Evolutionary conservation across 1,139 yeast species (phyloP).

Genomic region (Zygosaccharomyces sapae): DNA sequence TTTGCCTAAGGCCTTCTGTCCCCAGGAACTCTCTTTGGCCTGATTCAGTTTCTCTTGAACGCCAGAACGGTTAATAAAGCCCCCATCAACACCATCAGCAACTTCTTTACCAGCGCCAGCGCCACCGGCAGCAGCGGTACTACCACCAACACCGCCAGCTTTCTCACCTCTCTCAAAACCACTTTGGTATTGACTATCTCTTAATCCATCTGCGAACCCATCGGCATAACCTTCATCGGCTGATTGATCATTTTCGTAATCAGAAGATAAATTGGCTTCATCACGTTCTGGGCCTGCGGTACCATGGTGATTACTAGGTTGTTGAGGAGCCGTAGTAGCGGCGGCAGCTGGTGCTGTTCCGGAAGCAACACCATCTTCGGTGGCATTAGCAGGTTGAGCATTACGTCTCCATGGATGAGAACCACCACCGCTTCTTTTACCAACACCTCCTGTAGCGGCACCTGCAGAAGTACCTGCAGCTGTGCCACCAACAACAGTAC

Average conservation of each 20-base stretch:
- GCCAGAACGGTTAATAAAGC: background rate
- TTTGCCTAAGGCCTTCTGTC: slow-evolving; percentile 1
- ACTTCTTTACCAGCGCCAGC: too few species aligned
- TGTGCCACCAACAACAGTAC: background rate
- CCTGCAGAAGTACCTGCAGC: background rate
- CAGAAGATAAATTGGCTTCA: background rate
- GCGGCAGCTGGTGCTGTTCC: background rate
- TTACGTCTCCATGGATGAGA: slow-evolving; percentile 1
- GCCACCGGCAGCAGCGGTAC: too few species aligned
- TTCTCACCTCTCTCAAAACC: background rate
- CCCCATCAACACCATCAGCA: background rate
- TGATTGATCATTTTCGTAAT: background rate
- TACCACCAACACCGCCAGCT: background rate
- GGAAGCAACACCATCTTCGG: background rate
- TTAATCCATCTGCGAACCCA: slow-evolving; percentile 4
- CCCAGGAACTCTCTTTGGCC: slow-evolving; percentile 1
- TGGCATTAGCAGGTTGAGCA: background rate
- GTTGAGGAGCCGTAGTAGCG: background rate
- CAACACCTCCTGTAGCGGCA: background rate
- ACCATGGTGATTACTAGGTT: background rate
- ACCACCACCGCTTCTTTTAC: background rate
- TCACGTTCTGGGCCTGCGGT: background rate
- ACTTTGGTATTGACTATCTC: background rate
- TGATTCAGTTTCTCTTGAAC: background rate
- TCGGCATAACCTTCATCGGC: slow-evolving; percentile 4